Base-by-base conservation (phyloP, 257 asterid genomes). In the Asclepias syriaca region DNA sequence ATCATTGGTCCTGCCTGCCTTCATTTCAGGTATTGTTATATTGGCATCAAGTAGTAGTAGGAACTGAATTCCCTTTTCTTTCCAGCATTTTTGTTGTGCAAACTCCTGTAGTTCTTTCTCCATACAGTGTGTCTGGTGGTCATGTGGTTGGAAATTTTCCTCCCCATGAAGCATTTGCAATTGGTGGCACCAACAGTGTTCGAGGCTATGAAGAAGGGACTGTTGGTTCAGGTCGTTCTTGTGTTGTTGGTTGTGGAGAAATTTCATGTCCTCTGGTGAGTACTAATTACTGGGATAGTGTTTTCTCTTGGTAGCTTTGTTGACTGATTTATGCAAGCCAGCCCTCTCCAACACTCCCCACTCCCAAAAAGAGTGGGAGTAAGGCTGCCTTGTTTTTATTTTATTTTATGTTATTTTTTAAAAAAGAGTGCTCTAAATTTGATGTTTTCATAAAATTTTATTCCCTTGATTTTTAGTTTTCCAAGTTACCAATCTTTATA, bases 141-240 rank as follows among this genome's bases (percentile, higher is more conserved):
- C 95, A 84, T 66, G 90, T 91, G 75, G 79, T 81, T 63, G 99
- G 99, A 73, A 91, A 91, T 59, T 94, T 94, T 70, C 99, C 99
- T 37, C 99, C 98, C 12, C 98, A 94, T 65, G 98, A 94, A 82
- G 99, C 99, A 71, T 91, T 94, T 81, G 97, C 93, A 27, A 86
- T 94, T 79, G 99, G 99, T 78, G 99, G 99, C 72, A 91, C 97
- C 68, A 91, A 94, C 74, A 88, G 98, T 54, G 99, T 94, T 63
- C 85, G 99, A 74, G 98, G 99, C 70, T 94, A 94, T 74, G 99
- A 94, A 82, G 99, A 94, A 87, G 99, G 98, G 29, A 87, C 90
- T 8, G 97, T 94, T 77, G 98, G 96, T 75, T 90, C 99, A 39
- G 97, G 98, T 50, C 93, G 95, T 27, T 91, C 97, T 16, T 94